Conservation (phyloP, 225 moss, liverwort and hornwort genomes). For the Lunularia cruciata region DNA sequence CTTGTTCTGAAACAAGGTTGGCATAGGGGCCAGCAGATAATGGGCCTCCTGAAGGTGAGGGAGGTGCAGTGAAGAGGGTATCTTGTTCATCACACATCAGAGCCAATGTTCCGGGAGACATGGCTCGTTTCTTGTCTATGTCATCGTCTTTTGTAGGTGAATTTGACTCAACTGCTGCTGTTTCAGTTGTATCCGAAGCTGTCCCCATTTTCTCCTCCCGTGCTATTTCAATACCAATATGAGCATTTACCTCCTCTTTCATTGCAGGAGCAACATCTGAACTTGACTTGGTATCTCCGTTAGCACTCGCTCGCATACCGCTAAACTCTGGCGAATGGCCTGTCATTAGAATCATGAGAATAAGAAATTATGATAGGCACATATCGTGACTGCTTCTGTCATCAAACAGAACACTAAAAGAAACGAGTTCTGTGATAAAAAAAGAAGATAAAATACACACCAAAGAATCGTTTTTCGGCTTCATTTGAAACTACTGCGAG, state of each 20-base stretch:
- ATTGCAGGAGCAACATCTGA: neutral
- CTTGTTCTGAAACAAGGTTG: slow-evolving; percentile 58
- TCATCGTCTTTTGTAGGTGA: slow-evolving; percentile 34
- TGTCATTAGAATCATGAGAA: neutral
- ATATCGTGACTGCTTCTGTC: no score
- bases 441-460: slow-evolving; percentile 2
- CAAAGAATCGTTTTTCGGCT: slow-evolving; percentile 45
- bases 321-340: slow-evolving; percentile 27
- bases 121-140: slow-evolving; percentile 42
- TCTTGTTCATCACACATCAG: slow-evolving; percentile 90
- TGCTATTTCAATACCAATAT: slow-evolving; percentile 11
- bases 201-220: slow-evolving; percentile 13
- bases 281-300: slow-evolving; percentile 20
- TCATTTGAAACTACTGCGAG: slow-evolving; percentile 76
- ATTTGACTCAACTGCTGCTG: slow-evolving; percentile 25
- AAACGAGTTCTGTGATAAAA: no score
- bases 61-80: slow-evolving; percentile 58
- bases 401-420: no score
- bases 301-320: slow-evolving; percentile 22
- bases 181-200: slow-evolving; percentile 24
- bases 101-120: slow-evolving; percentile 78
- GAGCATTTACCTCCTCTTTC: slow-evolving; percentile 22
- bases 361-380: no score
- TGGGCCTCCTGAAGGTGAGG: slow-evolving; percentile 48
- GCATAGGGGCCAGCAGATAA: slow-evolving; percentile 32